Evolutionary conservation across 1,139 yeast species (phyloP).

Genomic region (Saccharomyces hybrid): DNA sequence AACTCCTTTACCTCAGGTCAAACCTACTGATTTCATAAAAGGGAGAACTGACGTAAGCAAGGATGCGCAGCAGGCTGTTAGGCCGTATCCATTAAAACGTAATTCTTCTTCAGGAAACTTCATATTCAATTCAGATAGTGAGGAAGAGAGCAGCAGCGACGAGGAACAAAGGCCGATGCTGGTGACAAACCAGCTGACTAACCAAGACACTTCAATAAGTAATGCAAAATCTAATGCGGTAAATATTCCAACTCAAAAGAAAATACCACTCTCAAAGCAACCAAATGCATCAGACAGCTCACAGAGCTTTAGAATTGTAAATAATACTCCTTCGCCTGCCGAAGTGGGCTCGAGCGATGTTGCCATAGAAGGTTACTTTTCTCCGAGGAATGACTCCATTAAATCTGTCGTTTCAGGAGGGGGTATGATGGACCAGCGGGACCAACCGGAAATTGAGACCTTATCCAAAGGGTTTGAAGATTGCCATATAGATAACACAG

Average conservation of each 20-base stretch:
- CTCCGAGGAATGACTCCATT: slow-evolving; percentile 27
- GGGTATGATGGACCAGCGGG: slow-evolving; percentile 4
- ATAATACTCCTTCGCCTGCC: slow-evolving; percentile 15
- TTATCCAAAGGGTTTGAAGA: background rate
- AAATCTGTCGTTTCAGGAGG: slow-evolving; percentile 23
- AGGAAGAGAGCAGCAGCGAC: slow-evolving; percentile 9
- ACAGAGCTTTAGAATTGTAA: slow-evolving; percentile 10
- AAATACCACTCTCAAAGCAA: background rate
- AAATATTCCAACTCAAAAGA: background rate
- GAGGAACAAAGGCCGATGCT: background rate
- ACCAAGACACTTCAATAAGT: background rate
- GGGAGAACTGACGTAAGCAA: background rate
- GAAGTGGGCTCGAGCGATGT: slow-evolving; percentile 37
- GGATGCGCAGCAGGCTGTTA: background rate
- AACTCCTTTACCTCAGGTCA: background rate
- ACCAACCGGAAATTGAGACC: background rate
- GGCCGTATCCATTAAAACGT: slow-evolving; percentile 9
- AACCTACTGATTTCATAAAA: background rate
- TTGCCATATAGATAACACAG: background rate
- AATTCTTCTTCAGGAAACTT: slow-evolving; percentile 21
- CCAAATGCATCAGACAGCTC: slow-evolving; percentile 2
- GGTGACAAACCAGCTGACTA: background rate
- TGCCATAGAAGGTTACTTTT: slow-evolving; percentile 39
- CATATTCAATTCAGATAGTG: slow-evolving; percentile 28
- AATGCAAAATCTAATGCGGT: background rate